phyloP scores from a whole-genome alignment of 176 grass and related monocot genomes.

The Chloris gayana region DNA sequence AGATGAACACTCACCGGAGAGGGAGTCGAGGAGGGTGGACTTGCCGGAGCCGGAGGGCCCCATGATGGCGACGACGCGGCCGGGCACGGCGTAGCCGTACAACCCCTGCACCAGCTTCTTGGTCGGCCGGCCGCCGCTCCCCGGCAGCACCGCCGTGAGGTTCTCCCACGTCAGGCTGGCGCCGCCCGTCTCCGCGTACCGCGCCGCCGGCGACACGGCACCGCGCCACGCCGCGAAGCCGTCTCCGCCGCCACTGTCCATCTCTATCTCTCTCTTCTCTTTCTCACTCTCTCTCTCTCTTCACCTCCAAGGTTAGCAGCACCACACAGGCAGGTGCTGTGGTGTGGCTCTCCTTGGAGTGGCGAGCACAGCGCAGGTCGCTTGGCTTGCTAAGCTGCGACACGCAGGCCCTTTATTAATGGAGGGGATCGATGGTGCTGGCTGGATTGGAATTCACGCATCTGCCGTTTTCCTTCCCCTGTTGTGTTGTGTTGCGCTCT shows the following conservation, averaged over 20 bases:
- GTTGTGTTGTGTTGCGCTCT: not conserved
- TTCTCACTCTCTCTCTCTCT: not conserved
- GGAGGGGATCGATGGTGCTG: not conserved
- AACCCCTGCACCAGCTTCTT: slow-evolving; percentile 83
- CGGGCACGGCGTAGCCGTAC: slow-evolving; percentile 84
- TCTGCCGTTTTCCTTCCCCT: slow-evolving; percentile 4
- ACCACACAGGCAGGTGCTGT: not conserved
- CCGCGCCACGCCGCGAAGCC: slow-evolving; percentile 38
- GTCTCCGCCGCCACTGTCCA: slow-evolving; percentile 35
- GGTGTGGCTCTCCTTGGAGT: not conserved
- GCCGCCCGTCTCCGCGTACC: slow-evolving; percentile 43
- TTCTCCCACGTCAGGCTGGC: slow-evolving; percentile 97
- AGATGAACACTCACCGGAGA: slow-evolving; percentile 52
- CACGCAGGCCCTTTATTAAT: slow-evolving; percentile 44
- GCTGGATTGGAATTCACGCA: slow-evolving; percentile 1
- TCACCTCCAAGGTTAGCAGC: not conserved
- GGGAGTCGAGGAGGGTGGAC: slow-evolving; percentile 94
- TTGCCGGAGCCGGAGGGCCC: slow-evolving; percentile 97
- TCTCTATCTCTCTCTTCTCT: not conserved
- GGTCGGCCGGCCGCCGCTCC: slow-evolving; percentile 53
- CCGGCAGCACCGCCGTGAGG: slow-evolving; percentile 83
- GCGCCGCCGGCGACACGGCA: slow-evolving; percentile 49
- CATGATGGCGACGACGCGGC: slow-evolving; percentile 91
- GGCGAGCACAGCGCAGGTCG: slow-evolving; percentile 29
- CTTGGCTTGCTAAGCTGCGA: slow-evolving; percentile 27